These are phyloP conservation scores for Aspergillus terreus DNA, from an alignment of 2,329 filamentous ascomycete species.

Conservation along the genomic window DNA sequence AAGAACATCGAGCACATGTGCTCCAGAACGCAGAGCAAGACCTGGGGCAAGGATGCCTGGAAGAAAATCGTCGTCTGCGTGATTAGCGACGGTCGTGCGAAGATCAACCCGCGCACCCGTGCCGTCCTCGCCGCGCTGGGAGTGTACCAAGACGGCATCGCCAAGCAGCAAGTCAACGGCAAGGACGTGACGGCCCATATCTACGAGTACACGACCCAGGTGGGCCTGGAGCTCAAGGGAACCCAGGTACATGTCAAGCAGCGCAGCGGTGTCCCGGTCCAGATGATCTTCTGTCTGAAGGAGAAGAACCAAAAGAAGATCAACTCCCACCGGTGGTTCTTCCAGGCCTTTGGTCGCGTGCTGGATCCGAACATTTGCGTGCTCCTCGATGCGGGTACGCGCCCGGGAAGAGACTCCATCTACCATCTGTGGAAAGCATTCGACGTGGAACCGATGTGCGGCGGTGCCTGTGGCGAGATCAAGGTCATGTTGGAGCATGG, in stretches of 20 bases:
- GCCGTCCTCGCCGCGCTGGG: constrained; percentile 89
- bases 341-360: constrained; percentile 90
- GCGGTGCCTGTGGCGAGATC: constrained; percentile 95
- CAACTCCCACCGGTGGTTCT: constrained; percentile 99
- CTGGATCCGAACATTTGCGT: constrained; percentile 96
- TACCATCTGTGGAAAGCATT: constrained; percentile 99
- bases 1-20: constrained; percentile 99
- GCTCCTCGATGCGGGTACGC: constrained; percentile 91
- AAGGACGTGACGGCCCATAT: constrained; percentile 97
- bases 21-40: constrained; percentile 86
- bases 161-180: constrained; percentile 94
- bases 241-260: constrained; percentile 79
- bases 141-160: constrained; percentile 97
- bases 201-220: constrained; percentile 67
- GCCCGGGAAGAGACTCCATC: constrained; percentile 88
- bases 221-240: constrained; percentile 82
- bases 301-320: constrained; percentile 99
- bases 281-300: constrained; percentile 97
- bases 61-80: constrained; percentile 99
- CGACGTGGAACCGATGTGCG: constrained; percentile 95
- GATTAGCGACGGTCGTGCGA: constrained; percentile 92
- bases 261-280: constrained; percentile 79
- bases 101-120: constrained; percentile 90
- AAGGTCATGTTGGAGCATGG: constrained; percentile 91
- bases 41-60: constrained; percentile 98